Evolutionary conservation across 768 basidiomycete species (phyloP).

Genomic region (Tulasnella sp.): DNA sequence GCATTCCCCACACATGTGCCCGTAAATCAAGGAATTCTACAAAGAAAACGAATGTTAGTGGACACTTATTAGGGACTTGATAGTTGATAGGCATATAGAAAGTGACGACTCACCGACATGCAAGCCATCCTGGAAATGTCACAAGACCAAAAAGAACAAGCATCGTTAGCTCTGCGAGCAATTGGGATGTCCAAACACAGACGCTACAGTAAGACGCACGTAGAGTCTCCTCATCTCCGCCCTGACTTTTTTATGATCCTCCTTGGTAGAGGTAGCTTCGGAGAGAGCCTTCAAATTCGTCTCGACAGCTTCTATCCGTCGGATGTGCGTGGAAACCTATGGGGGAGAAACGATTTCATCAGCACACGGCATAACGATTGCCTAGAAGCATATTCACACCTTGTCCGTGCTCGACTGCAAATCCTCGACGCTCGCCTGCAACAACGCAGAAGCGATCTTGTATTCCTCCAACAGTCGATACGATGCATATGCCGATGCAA

Average conservation of each 20-base stretch:
- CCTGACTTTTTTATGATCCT: constrained; percentile 64
- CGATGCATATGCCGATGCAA: constrained; percentile 76
- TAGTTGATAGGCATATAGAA: no score
- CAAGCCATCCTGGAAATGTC: constrained; percentile 41
- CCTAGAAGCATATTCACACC: constrained; percentile 30
- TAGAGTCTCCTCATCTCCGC: constrained; percentile 81
- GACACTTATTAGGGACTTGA: neutral
- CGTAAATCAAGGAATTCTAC: constrained; percentile 72
- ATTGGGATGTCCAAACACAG: neutral
- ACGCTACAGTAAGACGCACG: constrained; percentile 1
- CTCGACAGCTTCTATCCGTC: constrained; percentile 77
- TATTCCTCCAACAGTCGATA: constrained; percentile 88
- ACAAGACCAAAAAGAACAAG: neutral
- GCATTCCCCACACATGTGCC: constrained; percentile 78
- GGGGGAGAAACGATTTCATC: neutral
- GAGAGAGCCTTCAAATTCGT: constrained; percentile 73
- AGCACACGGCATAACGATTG: neutral
- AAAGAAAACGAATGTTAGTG: neutral
- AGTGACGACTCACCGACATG: constrained; percentile 49
- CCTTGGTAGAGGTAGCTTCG: constrained; percentile 57
- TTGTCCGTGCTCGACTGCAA: constrained; percentile 74
- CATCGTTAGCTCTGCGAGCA: neutral
- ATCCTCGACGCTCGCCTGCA: constrained; percentile 81
- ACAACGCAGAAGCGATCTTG: constrained; percentile 71
- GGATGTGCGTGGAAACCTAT: constrained; percentile 73